Evolutionary conservation across 2,329 filamentous ascomycete species (phyloP), one percentile per base, ranked within the genome.

Genomic region (Ascosphaera apis): DNA sequence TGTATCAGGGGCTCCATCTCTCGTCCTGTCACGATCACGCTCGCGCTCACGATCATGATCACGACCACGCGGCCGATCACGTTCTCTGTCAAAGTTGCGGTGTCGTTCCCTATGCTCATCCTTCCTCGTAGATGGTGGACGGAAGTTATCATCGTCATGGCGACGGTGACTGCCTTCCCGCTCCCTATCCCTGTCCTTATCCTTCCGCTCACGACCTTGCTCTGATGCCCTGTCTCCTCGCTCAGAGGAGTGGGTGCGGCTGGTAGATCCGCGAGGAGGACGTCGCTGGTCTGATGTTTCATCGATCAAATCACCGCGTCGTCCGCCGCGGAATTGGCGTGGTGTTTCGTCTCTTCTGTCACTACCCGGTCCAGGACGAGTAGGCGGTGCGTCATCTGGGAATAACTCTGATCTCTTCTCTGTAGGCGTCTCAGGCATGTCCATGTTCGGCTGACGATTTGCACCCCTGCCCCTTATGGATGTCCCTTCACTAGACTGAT

Each of bases 381-480:
- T 42, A 35, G 46, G 38, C 13, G 41, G 34, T 12, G 44, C 49
- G 16, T 48, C 44, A 3, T 47, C 39, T 5, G 48, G 44, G 37
- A 57, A 50, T 16, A 57, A 46, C 31, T 58, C 55, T 18, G 49
- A 43, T 28, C 46, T 44, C 19, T 44, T 47, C 19, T 45, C 47
- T n/a, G 43, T 39, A 13, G 45, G 37, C 33, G 38, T 38, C 4
- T 30, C 31, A 36, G 42, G 40, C n/a, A n/a, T n/a, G n/a, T n/a
- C n/a, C n/a, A n/a, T 37, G 25, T 42, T 46, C 8, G 49, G 40
- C 41, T 57, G 54, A 37, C 57, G 48, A 19, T 45, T 50, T 33
- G 48, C 47, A 13, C 55, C 55, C 40, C 58, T 49, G 31, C 58
- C 56, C 16, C 58, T 53, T 34, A 54, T 53, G 17, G 51, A 45